Evolutionary conservation across 1,284 basidiomycete species (phyloP), one percentile per base, ranked within the genome.

Genomic region (Ustilago cynodontis): DNA sequence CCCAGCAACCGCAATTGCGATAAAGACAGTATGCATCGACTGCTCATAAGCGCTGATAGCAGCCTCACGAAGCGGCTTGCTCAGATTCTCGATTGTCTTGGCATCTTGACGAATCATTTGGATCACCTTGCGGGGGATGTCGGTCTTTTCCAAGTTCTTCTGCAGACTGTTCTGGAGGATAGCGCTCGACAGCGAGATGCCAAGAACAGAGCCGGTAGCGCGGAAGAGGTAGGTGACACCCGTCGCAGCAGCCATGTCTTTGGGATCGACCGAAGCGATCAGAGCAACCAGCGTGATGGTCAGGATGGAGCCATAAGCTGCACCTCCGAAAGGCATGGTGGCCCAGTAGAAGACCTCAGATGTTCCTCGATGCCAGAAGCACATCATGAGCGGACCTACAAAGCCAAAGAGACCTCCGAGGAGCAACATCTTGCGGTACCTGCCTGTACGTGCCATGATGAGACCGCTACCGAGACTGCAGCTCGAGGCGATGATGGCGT

Each of bases 151-250:
- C 20, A 84, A 62, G 59, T 83, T 79, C 37, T 65, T 58, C 65
- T 83, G 83, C 64, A 87, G 81, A 50, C 78, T 70, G 75, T 86
- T 85, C 69, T 87, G 86, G 35, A 87, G 79, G 52, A 87, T 82
- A 22, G 85, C 85, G 52, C 80, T 82, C 10, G 86, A 83, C 22
- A 87, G 79, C 28, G 86, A 86, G 61, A 87, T 86, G 31, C 86
- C 86, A 31, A 86, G 77, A 20, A 87, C 86, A 24, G 82, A 85
- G 41, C 86, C 86, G 14, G 83, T 86, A 6, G 86, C 86, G 54
- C 86, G 82, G 86, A 87, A 87, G 51, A 87, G 82, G 70, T 87
- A 86, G 14, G 85, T 85, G 51, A 83, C 82, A 50, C 85, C 85
- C 14, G 86, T 86, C 2, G 84, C 83, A 35, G 86, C 84, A 2